phyloP scores from a whole-genome alignment of 2,329 filamentous ascomycete genomes.

The Metarhizium guizhouense region DNA sequence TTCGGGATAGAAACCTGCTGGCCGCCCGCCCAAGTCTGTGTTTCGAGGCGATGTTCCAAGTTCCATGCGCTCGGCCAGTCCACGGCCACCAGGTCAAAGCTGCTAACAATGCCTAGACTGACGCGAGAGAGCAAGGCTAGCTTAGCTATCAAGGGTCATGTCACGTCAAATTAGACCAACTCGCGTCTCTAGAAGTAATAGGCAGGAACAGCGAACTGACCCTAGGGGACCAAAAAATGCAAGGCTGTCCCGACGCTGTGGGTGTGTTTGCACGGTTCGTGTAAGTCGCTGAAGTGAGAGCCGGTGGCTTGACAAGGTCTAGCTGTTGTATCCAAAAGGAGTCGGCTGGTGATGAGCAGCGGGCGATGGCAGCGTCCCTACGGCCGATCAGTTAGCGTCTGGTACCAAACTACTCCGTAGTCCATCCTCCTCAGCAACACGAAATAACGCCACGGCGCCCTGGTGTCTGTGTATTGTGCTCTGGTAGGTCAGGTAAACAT shows the following conservation, averaged over 20 bases:
- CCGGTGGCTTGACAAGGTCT: background rate
- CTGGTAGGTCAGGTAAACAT: background rate
- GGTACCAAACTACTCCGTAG: background rate
- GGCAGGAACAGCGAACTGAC: background rate
- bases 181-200: background rate
- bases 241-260: background rate
- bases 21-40: background rate
- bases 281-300: background rate
- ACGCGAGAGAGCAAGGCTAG: background rate
- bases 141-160: background rate
- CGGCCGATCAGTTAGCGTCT: background rate
- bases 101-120: background rate
- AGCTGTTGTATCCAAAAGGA: background rate
- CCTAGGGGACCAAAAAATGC: background rate
- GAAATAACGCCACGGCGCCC: background rate
- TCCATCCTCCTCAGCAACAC: background rate
- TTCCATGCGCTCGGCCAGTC: background rate
- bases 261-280: background rate
- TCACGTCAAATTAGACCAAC: background rate
- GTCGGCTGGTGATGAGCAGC: background rate
- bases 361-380: background rate
- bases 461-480: background rate
- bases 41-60: background rate
- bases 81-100: background rate
- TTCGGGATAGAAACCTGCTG: background rate